Evolutionary conservation across 1,284 basidiomycete species (phyloP).

Genomic region (Crucibulum cyathiforme): DNA sequence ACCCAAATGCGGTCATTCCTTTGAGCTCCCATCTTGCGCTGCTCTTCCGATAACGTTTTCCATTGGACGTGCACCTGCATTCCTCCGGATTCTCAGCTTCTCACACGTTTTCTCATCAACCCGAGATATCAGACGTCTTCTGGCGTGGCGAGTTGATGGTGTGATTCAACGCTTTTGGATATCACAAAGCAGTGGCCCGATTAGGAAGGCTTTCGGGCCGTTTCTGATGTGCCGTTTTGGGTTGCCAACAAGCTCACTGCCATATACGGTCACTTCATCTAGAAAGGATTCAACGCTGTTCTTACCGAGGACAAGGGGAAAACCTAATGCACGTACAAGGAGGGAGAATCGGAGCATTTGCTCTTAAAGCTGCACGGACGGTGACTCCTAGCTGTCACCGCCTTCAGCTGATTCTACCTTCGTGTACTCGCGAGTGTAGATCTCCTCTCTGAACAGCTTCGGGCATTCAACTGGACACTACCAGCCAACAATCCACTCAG

Average conservation of each 20-base stretch:
- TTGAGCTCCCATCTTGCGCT: constrained; percentile 13
- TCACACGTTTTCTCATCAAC: not conserved
- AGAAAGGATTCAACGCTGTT: constrained; percentile 1
- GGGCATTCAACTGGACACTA: too few species aligned
- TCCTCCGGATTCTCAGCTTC: constrained; percentile 6
- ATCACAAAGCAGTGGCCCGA: constrained; percentile 38
- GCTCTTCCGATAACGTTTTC: constrained; percentile 16
- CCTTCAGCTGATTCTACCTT: constrained; percentile 37
- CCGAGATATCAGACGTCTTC: not conserved
- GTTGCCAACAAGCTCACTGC: constrained; percentile 34
- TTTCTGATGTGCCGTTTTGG: constrained; percentile 16
- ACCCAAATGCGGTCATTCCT: constrained; percentile 16
- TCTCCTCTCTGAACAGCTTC: constrained; percentile 3
- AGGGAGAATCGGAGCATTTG: constrained; percentile 28
- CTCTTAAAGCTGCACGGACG: constrained; percentile 38
- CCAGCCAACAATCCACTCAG: too few species aligned
- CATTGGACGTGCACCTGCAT: constrained; percentile 5
- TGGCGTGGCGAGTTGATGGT: constrained; percentile 1
- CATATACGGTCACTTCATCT: constrained; percentile 19
- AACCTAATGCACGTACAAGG: constrained; percentile 40
- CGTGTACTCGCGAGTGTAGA: constrained; percentile 27
- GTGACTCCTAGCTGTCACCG: constrained; percentile 17
- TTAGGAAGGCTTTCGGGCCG: constrained; percentile 22
- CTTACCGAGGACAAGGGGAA: constrained; percentile 37
- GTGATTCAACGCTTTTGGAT: constrained; percentile 24